Conservation (phyloP, 352 stramenopile species). For the Pythium myriotylum region DNA sequence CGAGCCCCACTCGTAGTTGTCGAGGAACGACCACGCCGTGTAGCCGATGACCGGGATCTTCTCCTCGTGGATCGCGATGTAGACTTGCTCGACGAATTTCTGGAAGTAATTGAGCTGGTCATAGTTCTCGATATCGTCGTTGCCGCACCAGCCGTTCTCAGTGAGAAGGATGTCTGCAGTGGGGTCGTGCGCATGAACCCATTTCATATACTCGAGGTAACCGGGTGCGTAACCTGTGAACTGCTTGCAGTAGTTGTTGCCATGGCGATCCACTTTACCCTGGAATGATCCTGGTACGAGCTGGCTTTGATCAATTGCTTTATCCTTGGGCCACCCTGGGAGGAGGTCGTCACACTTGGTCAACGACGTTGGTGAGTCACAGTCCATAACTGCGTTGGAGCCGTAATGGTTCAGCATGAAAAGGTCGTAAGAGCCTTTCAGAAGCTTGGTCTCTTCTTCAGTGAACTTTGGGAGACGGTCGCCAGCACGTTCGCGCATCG, state of each 20-base stretch:
- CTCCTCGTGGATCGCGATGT: constrained; percentile 50
- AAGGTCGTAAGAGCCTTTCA: constrained; percentile 91
- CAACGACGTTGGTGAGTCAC: constrained; percentile 31
- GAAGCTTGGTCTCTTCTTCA: constrained; percentile 52
- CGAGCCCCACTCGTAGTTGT: constrained; percentile 95
- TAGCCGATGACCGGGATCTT: constrained; percentile 77
- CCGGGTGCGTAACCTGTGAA: constrained; percentile 51
- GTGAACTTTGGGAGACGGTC: constrained; percentile 88
- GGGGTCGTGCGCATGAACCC: constrained; percentile 43
- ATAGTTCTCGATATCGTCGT: constrained; percentile 49
- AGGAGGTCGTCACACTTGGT: constrained; percentile 34
- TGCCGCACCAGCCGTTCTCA: constrained; percentile 68
- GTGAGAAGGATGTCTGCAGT: constrained; percentile 52
- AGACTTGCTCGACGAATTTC: constrained; percentile 52
- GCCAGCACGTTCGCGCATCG: constrained; percentile 85
- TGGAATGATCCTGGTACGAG: constrained; percentile 60
- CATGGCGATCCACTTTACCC: constrained; percentile 36
- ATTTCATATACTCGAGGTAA: constrained; percentile 52
- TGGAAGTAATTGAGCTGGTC: constrained; percentile 67
- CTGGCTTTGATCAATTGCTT: constrained; percentile 52
- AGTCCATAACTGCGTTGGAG: constrained; percentile 59
- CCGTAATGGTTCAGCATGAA: constrained; percentile 96
- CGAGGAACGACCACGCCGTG: constrained; percentile 92
- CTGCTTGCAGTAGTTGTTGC: constrained; percentile 37
- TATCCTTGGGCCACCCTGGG: constrained; percentile 19